A percentile compares a stretch with the other conserved stretches of the same genome.
These are phyloP conservation scores for Globisporangium rhizosaccharum DNA, from an alignment of 352 stramenopile genomes.

Conservation along the genomic window DNA sequence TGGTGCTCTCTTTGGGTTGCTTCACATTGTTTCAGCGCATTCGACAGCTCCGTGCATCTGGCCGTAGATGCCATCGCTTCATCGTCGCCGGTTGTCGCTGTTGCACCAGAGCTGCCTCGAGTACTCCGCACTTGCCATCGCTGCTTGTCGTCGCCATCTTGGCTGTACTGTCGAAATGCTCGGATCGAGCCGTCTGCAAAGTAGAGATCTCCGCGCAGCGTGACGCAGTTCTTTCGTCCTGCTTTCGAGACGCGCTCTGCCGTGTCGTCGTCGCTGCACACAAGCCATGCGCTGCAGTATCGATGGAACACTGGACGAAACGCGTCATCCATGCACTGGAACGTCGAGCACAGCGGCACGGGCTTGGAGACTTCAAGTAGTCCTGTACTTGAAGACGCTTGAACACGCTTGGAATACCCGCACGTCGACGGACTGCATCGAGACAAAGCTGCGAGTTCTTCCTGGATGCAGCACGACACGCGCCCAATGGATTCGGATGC, in stretches of 20 bases:
- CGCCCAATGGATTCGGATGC: constrained; percentile 11
- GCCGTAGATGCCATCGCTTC: neutral
- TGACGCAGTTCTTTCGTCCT: constrained; percentile 13
- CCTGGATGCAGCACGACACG: constrained; percentile 21
- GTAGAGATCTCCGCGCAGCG: constrained; percentile 21
- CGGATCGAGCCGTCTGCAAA: constrained; percentile 26
- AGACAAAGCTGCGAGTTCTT: constrained; percentile 11
- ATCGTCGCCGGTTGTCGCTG: neutral
- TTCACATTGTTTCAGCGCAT: too few relatives aligned
- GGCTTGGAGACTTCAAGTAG: neutral
- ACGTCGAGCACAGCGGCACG: constrained; percentile 17
- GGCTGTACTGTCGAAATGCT: constrained; percentile 7
- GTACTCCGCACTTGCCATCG: neutral
- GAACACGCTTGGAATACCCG: neutral
- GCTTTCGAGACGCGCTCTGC: constrained; percentile 1
- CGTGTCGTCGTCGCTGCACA: constrained; percentile 15
- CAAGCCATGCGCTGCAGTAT: constrained; percentile 16
- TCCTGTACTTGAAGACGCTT: neutral
- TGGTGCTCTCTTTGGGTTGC: too few relatives aligned
- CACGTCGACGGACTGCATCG: neutral
- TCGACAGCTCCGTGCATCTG: neutral
- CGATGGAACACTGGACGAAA: constrained; percentile 17
- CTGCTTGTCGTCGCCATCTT: neutral
- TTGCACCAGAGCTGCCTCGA: neutral
- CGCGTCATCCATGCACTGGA: constrained; percentile 7